phyloP scores from a whole-genome alignment of 331 rosid genomes.

The Spiraea crenata region DNA sequence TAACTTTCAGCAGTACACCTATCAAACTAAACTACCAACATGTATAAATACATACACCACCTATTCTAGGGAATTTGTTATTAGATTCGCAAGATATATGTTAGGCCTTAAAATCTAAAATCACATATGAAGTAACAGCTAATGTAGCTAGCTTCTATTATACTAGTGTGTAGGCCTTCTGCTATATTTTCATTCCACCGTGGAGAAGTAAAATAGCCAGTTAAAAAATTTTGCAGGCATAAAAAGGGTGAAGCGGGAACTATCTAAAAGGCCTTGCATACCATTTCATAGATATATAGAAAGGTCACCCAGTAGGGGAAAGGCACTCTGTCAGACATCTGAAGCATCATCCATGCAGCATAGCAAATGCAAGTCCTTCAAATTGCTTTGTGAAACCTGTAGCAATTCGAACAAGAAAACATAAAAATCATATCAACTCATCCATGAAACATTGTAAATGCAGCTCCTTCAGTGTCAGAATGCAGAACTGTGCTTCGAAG shows the following conservation, averaged over 20 bases:
- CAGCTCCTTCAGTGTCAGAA: no score
- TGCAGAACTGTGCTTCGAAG: not conserved
- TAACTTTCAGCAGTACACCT: not conserved
- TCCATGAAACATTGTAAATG: no score
- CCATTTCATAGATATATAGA: slow-evolving; percentile 32
- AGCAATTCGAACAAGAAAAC: slow-evolving; percentile 16
- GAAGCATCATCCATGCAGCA: slow-evolving; percentile 88
- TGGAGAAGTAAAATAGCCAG: not conserved
- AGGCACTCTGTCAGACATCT: slow-evolving; percentile 94
- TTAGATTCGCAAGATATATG: not conserved
- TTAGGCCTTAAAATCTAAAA: slow-evolving; percentile 9
- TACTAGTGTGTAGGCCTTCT: slow-evolving; percentile 9
- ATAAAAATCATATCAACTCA: slow-evolving; percentile 10
- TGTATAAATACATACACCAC: not conserved
- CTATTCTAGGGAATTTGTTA: not conserved
- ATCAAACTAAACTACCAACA: not conserved
- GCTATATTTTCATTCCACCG: not conserved
- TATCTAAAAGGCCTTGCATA: not conserved
- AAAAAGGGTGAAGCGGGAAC: not conserved
- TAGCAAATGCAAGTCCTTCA: slow-evolving; percentile 79
- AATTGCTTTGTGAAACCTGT: slow-evolving; percentile 82
- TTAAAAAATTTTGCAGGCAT: not conserved
- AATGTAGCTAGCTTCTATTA: not conserved
- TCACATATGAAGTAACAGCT: slow-evolving; percentile 10
- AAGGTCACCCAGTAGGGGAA: slow-evolving; percentile 96